Conservation (phyloP, 345 rosid genomes). For the Iberis pinnata region DNA sequence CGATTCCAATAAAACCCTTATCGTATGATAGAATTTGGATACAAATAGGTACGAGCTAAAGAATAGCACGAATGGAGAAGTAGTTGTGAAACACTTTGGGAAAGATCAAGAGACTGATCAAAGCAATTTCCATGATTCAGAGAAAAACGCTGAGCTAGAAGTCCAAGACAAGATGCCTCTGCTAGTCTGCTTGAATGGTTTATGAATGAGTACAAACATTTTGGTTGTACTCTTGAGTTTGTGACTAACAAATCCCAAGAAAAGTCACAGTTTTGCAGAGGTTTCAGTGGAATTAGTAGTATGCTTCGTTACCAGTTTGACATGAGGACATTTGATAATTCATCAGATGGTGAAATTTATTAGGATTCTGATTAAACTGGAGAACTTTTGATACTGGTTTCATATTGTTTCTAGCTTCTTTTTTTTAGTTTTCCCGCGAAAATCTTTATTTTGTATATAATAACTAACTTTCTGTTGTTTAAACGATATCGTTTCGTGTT, state of each 20-base stretch:
- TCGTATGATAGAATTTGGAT: slow-evolving; percentile 89
- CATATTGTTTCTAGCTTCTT: background rate
- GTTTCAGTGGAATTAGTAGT: slow-evolving; percentile 91
- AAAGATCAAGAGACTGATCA: slow-evolving; percentile 75
- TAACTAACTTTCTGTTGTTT: too few species aligned
- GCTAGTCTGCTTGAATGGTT: slow-evolving; percentile 82
- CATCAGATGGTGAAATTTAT: slow-evolving; percentile 58
- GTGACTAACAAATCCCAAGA: slow-evolving; percentile 92
- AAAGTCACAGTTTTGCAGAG: slow-evolving; percentile 90
- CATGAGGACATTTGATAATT: slow-evolving; percentile 71
- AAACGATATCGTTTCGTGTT: too few species aligned
- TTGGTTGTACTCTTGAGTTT: slow-evolving; percentile 77
- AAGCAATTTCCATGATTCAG: slow-evolving; percentile 61
- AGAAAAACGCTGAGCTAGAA: slow-evolving; percentile 55
- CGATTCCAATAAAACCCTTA: too few species aligned
- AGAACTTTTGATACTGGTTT: slow-evolving; percentile 10
- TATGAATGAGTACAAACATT: slow-evolving; percentile 76
- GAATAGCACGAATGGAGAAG: slow-evolving; percentile 54
- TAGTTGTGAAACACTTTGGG: slow-evolving; percentile 55
- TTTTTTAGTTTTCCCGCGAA: background rate
- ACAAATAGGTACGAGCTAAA: slow-evolving; percentile 59
- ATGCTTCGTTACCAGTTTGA: slow-evolving; percentile 89
- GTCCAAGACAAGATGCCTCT: slow-evolving; percentile 68
- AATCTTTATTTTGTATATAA: background rate
- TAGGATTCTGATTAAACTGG: slow-evolving; percentile 68